Percentiles rank a stretch among this genome's conserved stretches.
Conservation (phyloP, 345 rosid genomes). For the Bruguiera sexangula region DNA sequence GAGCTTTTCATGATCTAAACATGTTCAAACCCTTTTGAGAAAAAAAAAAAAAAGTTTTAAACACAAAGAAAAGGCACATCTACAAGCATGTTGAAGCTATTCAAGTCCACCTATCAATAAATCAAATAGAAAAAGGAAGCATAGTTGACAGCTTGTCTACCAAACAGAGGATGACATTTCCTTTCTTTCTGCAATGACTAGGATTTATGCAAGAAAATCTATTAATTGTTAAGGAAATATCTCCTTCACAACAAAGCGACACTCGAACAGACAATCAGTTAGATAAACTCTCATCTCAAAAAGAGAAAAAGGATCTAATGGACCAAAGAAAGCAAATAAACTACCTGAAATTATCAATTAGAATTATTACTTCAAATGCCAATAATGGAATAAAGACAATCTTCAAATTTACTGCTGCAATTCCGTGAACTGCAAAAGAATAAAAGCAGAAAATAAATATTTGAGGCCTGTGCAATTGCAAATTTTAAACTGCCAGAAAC, state of each 20-base stretch:
- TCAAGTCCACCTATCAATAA: background rate
- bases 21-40: background rate
- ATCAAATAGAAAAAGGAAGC: background rate
- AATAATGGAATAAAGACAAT: constrained; percentile 79
- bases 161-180: background rate
- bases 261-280: background rate
- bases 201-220: no score
- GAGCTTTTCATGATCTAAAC: background rate
- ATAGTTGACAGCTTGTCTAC: no score
- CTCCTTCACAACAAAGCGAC: background rate
- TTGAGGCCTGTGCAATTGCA: background rate
- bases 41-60: background rate
- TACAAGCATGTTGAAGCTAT: background rate
- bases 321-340: constrained; percentile 9
- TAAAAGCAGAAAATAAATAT: constrained; percentile 6
- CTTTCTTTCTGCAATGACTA: background rate
- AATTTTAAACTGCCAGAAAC: background rate
- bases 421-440: constrained; percentile 40
- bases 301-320: background rate
- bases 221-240: background rate
- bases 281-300: background rate
- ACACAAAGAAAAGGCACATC: background rate
- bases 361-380: constrained; percentile 68
- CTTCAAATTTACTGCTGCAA: constrained; percentile 79
- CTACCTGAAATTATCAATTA: constrained; percentile 91